Percentiles rank a stretch among this genome's conserved stretches.
Evolutionary conservation across 441 rosid genomes (phyloP).

Genomic region (Bocquillonia castaneifolia): DNA sequence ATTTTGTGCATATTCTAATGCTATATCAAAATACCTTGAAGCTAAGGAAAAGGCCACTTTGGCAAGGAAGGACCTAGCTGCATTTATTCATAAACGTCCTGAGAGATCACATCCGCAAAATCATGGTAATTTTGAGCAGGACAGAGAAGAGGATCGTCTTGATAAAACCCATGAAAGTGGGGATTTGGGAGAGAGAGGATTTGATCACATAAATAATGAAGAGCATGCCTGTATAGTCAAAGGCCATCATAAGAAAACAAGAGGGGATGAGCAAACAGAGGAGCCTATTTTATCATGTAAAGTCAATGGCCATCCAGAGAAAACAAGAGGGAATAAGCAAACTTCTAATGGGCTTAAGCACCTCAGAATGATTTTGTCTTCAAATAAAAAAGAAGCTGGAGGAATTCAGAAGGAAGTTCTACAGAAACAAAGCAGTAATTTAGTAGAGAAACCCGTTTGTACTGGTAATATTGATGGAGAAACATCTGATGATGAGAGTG

Average conservation of each 20-base stretch:
- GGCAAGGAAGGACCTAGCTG: slow-evolving; percentile 37
- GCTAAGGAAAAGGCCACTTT: slow-evolving; percentile 33
- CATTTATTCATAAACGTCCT: slow-evolving; percentile 25
- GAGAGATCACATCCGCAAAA: slow-evolving; percentile 21
- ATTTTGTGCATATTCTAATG: slow-evolving; percentile 48
- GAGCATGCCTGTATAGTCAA: slow-evolving; percentile 12
- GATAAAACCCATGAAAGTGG: slow-evolving; percentile 20
- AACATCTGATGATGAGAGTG: slow-evolving; percentile 24
- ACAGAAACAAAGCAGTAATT: slow-evolving; percentile 16
- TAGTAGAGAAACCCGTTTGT: slow-evolving; percentile 19
- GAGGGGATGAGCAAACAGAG: slow-evolving; percentile 15
- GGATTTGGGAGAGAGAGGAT: slow-evolving; percentile 17
- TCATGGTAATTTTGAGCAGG: slow-evolving; percentile 19
- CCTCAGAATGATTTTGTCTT: slow-evolving; percentile 3
- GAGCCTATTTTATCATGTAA: slow-evolving; percentile 23
- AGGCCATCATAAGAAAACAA: slow-evolving; percentile 14
- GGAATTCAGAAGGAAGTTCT: slow-evolving; percentile 23
- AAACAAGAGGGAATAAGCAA: not conserved
- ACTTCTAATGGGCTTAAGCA: too few relatives aligned
- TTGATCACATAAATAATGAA: slow-evolving; percentile 13
- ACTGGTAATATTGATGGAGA: slow-evolving; percentile 24
- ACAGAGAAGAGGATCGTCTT: slow-evolving; percentile 12
- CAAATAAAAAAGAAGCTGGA: slow-evolving; percentile 20
- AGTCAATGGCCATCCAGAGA: slow-evolving; percentile 19
- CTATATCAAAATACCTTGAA: slow-evolving; percentile 40